A percentile compares a stretch with the other conserved stretches of the same genome.
phyloP scores from a whole-genome alignment of 1,284 basidiomycete genomes.

The Cutaneotrichosporon sp. region DNA sequence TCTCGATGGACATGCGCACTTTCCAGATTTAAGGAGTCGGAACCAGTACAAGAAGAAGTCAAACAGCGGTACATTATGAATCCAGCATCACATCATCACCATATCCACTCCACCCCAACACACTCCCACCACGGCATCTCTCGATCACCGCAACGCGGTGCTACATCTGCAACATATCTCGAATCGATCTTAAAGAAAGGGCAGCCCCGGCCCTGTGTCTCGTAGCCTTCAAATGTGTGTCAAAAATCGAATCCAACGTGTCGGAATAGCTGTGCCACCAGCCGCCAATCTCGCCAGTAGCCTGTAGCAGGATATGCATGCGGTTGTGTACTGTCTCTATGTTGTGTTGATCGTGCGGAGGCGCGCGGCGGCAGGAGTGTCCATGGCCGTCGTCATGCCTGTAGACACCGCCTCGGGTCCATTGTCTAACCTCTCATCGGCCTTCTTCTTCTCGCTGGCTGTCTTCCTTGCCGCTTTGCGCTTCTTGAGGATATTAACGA shows the following conservation, averaged over 20 bases:
- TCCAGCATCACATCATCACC: conserved; percentile 6
- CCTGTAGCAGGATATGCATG: conserved; percentile 7
- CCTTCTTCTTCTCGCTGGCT: neutral
- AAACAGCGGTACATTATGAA: neutral
- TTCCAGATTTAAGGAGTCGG: conserved; percentile 21
- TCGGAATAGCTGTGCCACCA: neutral
- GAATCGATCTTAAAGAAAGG: conserved; percentile 5
- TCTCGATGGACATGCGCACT: conserved; percentile 17
- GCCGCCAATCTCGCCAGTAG: conserved; percentile 1
- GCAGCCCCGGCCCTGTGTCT: conserved; percentile 8
- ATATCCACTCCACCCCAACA: neutral
- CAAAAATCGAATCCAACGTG: conserved; percentile 3
- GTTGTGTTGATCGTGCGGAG: neutral
- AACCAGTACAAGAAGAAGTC: conserved; percentile 6
- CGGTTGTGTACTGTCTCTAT: conserved; percentile 11
- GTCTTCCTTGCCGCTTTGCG: conserved; percentile 7
- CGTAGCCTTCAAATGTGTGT: conserved; percentile 8
- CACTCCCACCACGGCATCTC: conserved; percentile 5
- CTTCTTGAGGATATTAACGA: conserved; percentile 34
- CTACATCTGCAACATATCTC: neutral
- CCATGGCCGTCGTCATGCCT: conserved; percentile 8
- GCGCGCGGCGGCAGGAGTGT: conserved; percentile 1
- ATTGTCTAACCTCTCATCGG: too few relatives aligned
- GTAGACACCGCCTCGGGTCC: conserved; percentile 55
- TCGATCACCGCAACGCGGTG: neutral